Evolutionary conservation across 2,329 filamentous ascomycete species (phyloP), one percentile per base, ranked within the genome.

Genomic region (Fusarium humuli): DNA sequence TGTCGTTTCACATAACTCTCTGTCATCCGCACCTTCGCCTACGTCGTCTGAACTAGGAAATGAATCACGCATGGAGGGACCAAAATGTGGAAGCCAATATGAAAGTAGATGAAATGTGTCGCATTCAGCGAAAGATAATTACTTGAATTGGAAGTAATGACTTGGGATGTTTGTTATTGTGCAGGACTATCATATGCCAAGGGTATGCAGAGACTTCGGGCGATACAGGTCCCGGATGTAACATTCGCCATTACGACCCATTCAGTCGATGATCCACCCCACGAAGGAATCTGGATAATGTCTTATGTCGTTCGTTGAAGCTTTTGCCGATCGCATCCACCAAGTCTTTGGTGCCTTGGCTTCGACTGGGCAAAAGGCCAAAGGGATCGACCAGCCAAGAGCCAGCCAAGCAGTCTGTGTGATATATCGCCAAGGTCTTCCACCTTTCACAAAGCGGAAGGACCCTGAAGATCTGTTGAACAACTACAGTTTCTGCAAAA

Each of bases 11-110:
- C 16, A 18, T 0, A 5, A 6, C n/a, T 6, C 2, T 6, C 3
- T 37, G 16, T 0, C 16, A 11, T 4, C 34, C 34, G 1, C 34
- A n/a, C 10, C 9, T 37, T 37, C 34, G 34, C 18, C 6, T 37
- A n/a, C 1, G 18, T 2, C 18, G 3, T 2, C 34, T 11, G 3
- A n/a, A n/a, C n/a, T 1, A 7, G 6, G 34, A 37, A 37, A n/a
- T 1, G 5, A 10, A n/a, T 0, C 18, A 11, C 10, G 6, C 6
- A 9, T 3, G 10, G 18, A 7, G 5, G 34, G 16, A 5, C 8
- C 2, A 37, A n/a, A 37, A 6, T n/a, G 3, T 11, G 34, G 6
- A 6, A n/a, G 9, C 16, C 34, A 11, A 37, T n/a, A n/a, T 37
- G 5, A 18, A 37, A 2, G 9, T 37, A 11, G 34, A 37, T 11